phyloP scores from a whole-genome alignment of 1,284 basidiomycete species.

The Kalmanozyma brasiliensis region DNA sequence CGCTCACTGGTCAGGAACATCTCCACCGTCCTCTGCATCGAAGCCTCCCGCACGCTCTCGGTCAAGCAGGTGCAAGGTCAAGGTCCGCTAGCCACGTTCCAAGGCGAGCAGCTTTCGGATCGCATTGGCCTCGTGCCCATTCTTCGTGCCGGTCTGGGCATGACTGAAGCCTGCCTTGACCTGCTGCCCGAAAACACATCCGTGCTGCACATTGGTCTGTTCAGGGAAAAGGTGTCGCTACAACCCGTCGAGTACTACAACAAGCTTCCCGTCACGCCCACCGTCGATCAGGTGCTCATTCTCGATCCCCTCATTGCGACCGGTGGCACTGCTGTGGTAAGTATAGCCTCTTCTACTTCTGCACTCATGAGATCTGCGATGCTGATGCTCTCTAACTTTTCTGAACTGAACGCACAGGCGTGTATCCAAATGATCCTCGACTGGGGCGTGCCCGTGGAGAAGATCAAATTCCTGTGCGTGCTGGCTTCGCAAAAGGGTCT shows the following conservation, averaged over 20 bases:
- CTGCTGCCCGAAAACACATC: slow-evolving; percentile 82
- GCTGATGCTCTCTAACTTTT: neutral
- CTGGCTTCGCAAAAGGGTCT: slow-evolving; percentile 83
- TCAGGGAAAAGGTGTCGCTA: slow-evolving; percentile 86
- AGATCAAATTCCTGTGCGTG: slow-evolving; percentile 85
- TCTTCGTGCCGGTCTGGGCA: slow-evolving; percentile 90
- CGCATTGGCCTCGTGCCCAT: slow-evolving; percentile 88
- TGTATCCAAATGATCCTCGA: slow-evolving; percentile 65
- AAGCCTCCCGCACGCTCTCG: slow-evolving; percentile 43
- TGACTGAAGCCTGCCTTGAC: slow-evolving; percentile 83
- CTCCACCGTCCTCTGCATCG: slow-evolving; percentile 52
- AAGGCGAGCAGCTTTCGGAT: slow-evolving; percentile 66
- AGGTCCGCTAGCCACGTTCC: slow-evolving; percentile 53
- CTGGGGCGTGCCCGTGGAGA: slow-evolving; percentile 66
- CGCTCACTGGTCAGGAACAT: slow-evolving; percentile 49
- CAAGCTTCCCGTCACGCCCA: slow-evolving; percentile 77
- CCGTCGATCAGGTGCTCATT: slow-evolving; percentile 83
- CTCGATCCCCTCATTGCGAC: slow-evolving; percentile 91
- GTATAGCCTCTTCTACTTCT: neutral
- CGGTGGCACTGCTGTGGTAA: slow-evolving; percentile 84
- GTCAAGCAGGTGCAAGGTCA: slow-evolving; percentile 52
- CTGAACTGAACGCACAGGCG: slow-evolving; percentile 27
- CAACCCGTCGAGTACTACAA: slow-evolving; percentile 80
- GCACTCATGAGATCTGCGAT: too few relatives aligned
- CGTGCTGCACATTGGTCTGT: slow-evolving; percentile 90